Evolutionary conservation across 1,284 basidiomycete species (phyloP).

Genomic region (Wallemia hederae): DNA sequence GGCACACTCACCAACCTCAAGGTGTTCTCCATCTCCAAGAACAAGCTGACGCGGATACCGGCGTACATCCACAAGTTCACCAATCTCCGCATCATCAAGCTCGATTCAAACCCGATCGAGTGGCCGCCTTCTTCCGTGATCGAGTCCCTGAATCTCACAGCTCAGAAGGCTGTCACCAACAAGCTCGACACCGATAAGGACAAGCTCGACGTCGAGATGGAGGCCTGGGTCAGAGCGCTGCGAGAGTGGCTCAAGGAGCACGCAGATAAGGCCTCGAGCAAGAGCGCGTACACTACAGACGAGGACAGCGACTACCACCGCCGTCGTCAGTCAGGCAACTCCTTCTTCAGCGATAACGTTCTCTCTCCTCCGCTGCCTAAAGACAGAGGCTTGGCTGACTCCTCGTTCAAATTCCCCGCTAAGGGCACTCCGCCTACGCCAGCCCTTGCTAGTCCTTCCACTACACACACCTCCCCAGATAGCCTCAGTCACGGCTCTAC

Average conservation of each 20-base stretch:
- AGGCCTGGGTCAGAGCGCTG: slow-evolving; percentile 38
- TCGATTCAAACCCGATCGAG: slow-evolving; percentile 69
- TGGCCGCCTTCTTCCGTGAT: slow-evolving; percentile 32
- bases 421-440: not conserved
- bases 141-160: slow-evolving; percentile 4
- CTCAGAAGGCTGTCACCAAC: slow-evolving; percentile 18
- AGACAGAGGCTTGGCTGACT: not conserved
- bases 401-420: not conserved
- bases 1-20: slow-evolving; percentile 50
- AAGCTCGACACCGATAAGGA: slow-evolving; percentile 22
- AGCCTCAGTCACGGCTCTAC: not conserved
- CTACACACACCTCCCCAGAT: not conserved
- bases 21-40: slow-evolving; percentile 64
- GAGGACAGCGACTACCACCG: not conserved
- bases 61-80: slow-evolving; percentile 43
- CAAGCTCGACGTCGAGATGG: slow-evolving; percentile 25
- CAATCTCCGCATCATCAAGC: slow-evolving; percentile 47
- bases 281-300: not conserved
- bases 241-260: slow-evolving; percentile 34
- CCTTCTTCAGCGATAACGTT: not conserved
- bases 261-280: slow-evolving; percentile 10
- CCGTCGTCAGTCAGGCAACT: not conserved
- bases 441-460: not conserved
- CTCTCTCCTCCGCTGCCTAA: not conserved
- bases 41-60: slow-evolving; percentile 52